Evolutionary conservation across 2,329 filamentous ascomycete genomes (phyloP).

Genomic region (Botrytis pseudocinerea): DNA sequence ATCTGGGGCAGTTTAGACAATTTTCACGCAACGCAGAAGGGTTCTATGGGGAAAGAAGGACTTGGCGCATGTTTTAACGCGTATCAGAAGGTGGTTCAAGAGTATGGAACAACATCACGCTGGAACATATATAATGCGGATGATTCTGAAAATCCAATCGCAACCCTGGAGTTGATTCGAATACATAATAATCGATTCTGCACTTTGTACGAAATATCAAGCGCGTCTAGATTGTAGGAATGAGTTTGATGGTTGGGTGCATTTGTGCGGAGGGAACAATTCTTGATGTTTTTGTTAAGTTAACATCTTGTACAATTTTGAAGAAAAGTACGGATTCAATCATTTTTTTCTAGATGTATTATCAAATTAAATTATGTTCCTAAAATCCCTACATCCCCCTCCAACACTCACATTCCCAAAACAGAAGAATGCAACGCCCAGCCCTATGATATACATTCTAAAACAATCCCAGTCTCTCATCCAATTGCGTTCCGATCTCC

Average conservation of each 20-base stretch:
- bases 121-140: neutral
- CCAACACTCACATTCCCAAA: neutral
- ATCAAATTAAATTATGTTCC: neutral
- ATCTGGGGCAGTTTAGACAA: neutral
- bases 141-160: neutral
- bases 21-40: neutral
- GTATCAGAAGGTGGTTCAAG: neutral
- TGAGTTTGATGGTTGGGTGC: neutral
- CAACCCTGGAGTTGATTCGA: neutral
- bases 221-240: neutral
- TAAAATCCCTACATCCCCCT: neutral
- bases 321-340: neutral
- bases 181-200: neutral
- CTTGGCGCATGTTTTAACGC: neutral
- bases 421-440: neutral
- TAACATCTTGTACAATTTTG: neutral
- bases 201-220: neutral
- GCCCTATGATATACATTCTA: neutral
- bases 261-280: neutral
- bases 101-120: neutral
- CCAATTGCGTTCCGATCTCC: neutral
- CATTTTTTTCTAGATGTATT: neutral
- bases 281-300: too few species aligned
- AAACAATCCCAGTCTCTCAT: neutral
- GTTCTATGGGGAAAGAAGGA: neutral